These are phyloP conservation scores for Pyrrhoderma lamaoense DNA, from an alignment of 1,284 basidiomycete genomes.

Conservation along the genomic window DNA sequence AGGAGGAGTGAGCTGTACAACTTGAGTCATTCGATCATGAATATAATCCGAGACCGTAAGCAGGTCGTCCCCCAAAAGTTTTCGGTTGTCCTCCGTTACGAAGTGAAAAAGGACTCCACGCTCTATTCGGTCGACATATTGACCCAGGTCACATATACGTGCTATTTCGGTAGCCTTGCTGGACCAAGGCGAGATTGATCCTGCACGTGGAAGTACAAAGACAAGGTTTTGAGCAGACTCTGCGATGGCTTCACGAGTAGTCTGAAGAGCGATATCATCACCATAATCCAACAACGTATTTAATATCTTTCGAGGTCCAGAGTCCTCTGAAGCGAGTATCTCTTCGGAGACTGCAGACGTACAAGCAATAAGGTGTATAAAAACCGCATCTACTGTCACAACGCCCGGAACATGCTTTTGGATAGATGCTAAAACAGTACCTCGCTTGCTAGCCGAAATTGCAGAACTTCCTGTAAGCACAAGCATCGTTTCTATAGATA, in stretches of 20 bases:
- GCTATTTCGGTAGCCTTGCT: slow-evolving; percentile 97
- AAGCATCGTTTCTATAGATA: slow-evolving; percentile 38
- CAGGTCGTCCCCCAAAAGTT: slow-evolving; percentile 39
- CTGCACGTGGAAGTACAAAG: slow-evolving; percentile 75
- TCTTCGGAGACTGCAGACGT: slow-evolving; percentile 39
- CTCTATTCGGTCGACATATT: slow-evolving; percentile 74
- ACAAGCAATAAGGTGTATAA: slow-evolving; percentile 80
- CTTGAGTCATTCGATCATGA: slow-evolving; percentile 96
- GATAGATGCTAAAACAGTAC: slow-evolving; percentile 59
- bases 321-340: slow-evolving; percentile 30
- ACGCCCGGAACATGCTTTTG: slow-evolving; percentile 50
- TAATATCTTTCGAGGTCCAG: slow-evolving; percentile 49
- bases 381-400: slow-evolving; percentile 73
- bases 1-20: slow-evolving; percentile 54
- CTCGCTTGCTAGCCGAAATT: slow-evolving; percentile 64
- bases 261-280: slow-evolving; percentile 55
- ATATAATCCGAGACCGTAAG: slow-evolving; percentile 57
- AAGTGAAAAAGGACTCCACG: slow-evolving; percentile 76
- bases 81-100: slow-evolving; percentile 35
- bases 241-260: slow-evolving; percentile 37
- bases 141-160: slow-evolving; percentile 73
- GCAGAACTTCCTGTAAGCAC: slow-evolving; percentile 67
- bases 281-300: slow-evolving; percentile 84
- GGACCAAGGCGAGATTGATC: slow-evolving; percentile 90
- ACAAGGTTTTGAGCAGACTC: slow-evolving; percentile 32